Evolutionary conservation across 1,284 basidiomycete genomes (phyloP).

Genomic region (Rhodotorula sp.): DNA sequence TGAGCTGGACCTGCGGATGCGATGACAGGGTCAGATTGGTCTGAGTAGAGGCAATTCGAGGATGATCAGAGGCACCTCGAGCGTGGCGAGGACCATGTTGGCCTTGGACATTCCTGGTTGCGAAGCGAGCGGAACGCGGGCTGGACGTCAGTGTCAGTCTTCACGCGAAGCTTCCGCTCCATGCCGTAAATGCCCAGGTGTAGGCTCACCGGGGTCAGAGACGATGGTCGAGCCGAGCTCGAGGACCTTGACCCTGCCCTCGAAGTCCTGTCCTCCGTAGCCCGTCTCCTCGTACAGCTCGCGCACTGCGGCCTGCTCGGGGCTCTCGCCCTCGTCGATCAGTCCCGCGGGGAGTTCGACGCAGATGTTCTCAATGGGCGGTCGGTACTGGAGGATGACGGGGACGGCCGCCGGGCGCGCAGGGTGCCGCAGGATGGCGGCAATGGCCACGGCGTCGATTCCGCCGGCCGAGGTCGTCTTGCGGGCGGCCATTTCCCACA

Average conservation of each 20-base stretch:
- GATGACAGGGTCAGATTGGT: no score
- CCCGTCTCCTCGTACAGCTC: conserved; percentile 92
- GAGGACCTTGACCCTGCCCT: conserved; percentile 35
- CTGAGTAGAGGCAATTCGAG: background rate
- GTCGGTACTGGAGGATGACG: conserved; percentile 53
- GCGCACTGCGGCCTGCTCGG: conserved; percentile 73
- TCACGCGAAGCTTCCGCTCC: background rate
- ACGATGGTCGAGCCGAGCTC: conserved; percentile 28
- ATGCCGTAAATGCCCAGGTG: no score
- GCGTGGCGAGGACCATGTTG: conserved; percentile 76
- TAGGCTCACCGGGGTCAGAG: conserved; percentile 20
- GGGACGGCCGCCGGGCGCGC: conserved; percentile 61
- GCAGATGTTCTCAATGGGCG: conserved; percentile 39
- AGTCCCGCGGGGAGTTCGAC: conserved; percentile 83
- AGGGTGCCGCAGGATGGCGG: conserved; percentile 69
- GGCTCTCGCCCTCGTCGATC: conserved; percentile 75
- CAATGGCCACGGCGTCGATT: conserved; percentile 81
- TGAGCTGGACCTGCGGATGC: conserved; percentile 57
- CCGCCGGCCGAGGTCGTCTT: conserved; percentile 71
- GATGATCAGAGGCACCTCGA: conserved; percentile 49
- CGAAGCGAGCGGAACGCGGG: background rate
- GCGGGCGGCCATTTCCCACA: conserved; percentile 82
- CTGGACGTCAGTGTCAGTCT: conserved; percentile 6
- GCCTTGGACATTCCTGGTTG: conserved; percentile 48
- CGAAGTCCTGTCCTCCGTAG: conserved; percentile 56